Evolutionary conservation across 306 rosid genomes (phyloP).

Genomic region (Hippophae gyantsensis): DNA sequence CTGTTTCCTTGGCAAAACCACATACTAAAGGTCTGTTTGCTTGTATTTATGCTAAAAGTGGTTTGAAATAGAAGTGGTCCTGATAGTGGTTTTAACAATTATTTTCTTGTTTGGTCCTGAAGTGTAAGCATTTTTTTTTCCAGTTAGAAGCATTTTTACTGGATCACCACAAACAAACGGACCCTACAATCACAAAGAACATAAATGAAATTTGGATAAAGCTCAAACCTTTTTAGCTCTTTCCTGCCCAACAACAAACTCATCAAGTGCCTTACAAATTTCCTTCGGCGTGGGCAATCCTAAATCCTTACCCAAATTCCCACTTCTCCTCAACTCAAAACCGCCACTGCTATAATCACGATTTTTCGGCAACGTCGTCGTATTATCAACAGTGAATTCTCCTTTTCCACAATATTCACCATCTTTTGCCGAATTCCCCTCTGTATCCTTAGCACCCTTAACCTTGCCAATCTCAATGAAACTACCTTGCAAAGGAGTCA

Average conservation of each 20-base stretch:
- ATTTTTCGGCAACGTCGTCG: neutral
- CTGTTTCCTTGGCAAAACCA: no score
- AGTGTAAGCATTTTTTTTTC: neutral
- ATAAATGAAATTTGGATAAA: neutral
- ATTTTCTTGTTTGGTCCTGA: no score
- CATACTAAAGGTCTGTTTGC: no score
- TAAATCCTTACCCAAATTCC: conserved; percentile 12
- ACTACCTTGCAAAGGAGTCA: conserved; percentile 49
- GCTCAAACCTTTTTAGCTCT: conserved; percentile 45
- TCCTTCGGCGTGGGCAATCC: conserved; percentile 51
- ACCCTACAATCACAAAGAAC: neutral
- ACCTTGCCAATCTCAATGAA: conserved; percentile 55
- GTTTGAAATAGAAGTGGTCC: no score
- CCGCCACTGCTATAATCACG: conserved; percentile 6
- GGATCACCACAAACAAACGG: neutral
- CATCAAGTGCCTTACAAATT: conserved; percentile 34
- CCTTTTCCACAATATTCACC: conserved; percentile 2
- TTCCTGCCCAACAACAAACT: conserved; percentile 51
- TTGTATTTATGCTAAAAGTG: no score
- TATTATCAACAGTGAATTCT: neutral
- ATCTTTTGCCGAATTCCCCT: conserved; percentile 10
- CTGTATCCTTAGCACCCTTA: conserved; percentile 23
- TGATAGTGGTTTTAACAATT: no score
- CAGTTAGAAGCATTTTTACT: neutral
- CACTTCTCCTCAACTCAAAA: neutral